Evolutionary conservation across 805 yeast species (phyloP).

Genomic region (Pichia thaimueangensis): DNA sequence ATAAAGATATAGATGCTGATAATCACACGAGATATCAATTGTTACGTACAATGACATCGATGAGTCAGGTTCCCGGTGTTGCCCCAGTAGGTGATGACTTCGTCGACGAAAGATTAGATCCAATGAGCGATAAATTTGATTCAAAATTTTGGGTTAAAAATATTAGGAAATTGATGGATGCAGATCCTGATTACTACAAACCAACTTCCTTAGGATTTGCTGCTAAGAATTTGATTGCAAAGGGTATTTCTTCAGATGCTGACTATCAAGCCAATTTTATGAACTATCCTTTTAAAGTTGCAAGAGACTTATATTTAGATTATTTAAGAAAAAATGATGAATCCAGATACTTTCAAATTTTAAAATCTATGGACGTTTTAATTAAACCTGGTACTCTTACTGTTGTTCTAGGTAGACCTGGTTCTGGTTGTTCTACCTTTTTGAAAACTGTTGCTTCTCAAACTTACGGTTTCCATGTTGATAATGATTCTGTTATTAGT

Average conservation of each 20-base stretch:
- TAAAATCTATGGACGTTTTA: constrained; percentile 58
- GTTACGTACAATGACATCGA: constrained; percentile 37
- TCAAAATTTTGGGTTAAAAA: constrained; percentile 65
- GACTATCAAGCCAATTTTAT: constrained; percentile 58
- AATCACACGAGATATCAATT: constrained; percentile 13
- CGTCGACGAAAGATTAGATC: constrained; percentile 45
- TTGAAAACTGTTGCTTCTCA: constrained; percentile 52
- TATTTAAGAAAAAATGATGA: constrained; percentile 25
- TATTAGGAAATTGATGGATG: constrained; percentile 43
- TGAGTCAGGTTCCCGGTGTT: constrained; percentile 48
- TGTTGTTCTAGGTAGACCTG: constrained; percentile 72
- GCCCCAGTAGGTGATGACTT: constrained; percentile 27
- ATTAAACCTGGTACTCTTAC: constrained; percentile 56
- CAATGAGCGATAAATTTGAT: constrained; percentile 50
- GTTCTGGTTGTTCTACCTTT: constrained; percentile 68
- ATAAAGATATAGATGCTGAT: constrained; percentile 1
- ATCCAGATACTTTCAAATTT: constrained; percentile 33
- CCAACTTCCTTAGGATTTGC: constrained; percentile 56
- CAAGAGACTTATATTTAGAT: constrained; percentile 24
- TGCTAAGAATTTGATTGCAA: constrained; percentile 52
- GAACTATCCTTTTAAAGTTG: constrained; percentile 35
- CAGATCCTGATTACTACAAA: constrained; percentile 58
- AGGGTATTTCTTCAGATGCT: constrained; percentile 60
- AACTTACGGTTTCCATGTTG: constrained; percentile 52
- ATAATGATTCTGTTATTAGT: constrained; percentile 37